Evolutionary conservation across 2,329 filamentous ascomycete genomes (phyloP), one percentile per base, ranked within the genome.

Genomic region (Ascochyta rabiei): DNA sequence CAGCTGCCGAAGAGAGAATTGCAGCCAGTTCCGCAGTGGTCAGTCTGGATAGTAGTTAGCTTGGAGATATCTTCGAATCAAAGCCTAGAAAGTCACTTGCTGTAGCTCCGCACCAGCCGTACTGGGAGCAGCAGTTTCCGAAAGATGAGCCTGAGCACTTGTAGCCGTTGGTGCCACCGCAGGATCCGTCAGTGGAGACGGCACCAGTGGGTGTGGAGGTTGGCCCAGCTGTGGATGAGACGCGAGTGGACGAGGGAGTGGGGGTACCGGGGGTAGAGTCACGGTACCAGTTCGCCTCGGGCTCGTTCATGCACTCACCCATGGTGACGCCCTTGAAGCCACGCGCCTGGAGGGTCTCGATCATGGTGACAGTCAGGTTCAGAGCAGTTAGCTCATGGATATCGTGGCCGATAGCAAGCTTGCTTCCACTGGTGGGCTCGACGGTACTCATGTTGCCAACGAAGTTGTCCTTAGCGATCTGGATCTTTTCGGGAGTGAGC

Each of bases 371-470:
- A 2, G 79, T 78, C 28, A 81, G 67, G 56, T 74, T 73, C 33
- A 73, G 61, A 7, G 77, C 79, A 4, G 79, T 81, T 61, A 78
- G 73, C 50, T 76, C 57, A 57, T 81, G 76, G 37, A 80, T 80
- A 54, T 81, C 79, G 62, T 81, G 79, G 15, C 70, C 85, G 60
- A 87, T 82, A 6, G 80, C 78, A 47, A 88, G 67, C 61, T 80
- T 84, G 37, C 73, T 63, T n/a, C 66, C 57, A 28, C 53, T 65
- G 6, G 54, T 21, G 4, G 69, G 64, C 39, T 68, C 55, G 41
- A 67, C 68, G 30, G 59, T 56, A 44, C 66, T 64, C 48, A 83
- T 76, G 39, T 75, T 77, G 9, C 72, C 65, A 58, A 73, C 68
- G 71, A 86, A 73, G 39, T 63, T 65, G 54, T 68, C 52, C 62